A percentile compares a stretch with the other conserved stretches of the same genome.
These are phyloP conservation scores for Calonectria hongkongensis DNA, from an alignment of 2,329 filamentous ascomycete genomes.

Conservation along the genomic window DNA sequence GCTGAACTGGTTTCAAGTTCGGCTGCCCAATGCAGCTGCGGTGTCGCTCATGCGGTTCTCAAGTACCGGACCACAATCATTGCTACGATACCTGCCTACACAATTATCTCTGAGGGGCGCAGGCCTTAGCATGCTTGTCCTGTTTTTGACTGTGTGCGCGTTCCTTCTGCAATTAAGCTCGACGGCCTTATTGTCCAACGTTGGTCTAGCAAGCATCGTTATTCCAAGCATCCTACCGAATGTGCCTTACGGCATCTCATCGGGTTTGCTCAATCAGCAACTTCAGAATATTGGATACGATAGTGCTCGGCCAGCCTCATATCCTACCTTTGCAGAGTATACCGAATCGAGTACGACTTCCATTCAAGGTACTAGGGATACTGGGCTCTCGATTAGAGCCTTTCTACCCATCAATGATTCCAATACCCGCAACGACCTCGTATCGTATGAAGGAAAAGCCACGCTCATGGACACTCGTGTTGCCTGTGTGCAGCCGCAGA, in stretches of 20 bases:
- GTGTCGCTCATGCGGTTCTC: constrained; percentile 11
- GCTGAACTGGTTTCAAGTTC: constrained; percentile 20
- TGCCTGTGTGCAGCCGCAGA: background rate
- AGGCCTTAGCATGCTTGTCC: background rate
- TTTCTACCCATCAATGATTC: background rate
- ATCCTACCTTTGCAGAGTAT: constrained; percentile 7
- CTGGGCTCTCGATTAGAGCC: background rate
- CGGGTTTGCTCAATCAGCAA: background rate
- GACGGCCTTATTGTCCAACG: background rate
- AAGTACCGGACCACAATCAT: background rate
- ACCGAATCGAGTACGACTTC: background rate
- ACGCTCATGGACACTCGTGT: constrained; percentile 1
- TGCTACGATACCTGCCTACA: background rate
- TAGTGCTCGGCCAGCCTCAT: background rate
- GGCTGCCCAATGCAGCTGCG: background rate
- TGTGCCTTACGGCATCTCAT: constrained; percentile 1
- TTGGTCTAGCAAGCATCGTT: background rate
- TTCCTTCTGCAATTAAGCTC: background rate
- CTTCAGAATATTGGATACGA: background rate
- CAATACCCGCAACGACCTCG: background rate
- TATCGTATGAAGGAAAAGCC: constrained; percentile 1
- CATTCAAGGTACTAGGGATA: background rate
- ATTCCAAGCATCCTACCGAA: background rate
- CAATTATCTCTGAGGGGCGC: background rate
- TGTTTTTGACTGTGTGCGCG: background rate